Conservation (phyloP, 495 filamentous ascomycete species). For the Lichenothelia convexa region DNA sequence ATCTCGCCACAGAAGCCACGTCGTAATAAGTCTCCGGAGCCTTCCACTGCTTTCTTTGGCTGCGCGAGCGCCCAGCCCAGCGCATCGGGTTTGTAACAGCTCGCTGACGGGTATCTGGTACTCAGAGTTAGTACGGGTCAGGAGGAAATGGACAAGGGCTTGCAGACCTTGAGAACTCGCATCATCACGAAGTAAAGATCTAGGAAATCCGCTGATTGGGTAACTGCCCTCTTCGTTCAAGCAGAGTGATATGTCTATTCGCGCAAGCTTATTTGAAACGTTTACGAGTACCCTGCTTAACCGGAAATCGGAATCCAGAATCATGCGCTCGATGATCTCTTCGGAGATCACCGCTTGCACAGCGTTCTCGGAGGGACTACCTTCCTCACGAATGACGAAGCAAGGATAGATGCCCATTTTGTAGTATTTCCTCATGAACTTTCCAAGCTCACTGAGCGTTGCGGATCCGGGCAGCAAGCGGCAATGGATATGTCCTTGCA, state of each 20-base stretch:
- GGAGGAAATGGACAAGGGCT: not conserved
- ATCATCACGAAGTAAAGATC: not conserved
- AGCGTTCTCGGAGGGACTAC: not conserved
- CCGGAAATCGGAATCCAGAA: not conserved
- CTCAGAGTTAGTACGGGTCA: not conserved
- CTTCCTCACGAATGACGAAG: not conserved
- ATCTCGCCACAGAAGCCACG: not conserved
- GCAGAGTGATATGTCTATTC: not conserved
- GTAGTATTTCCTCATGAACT: not conserved
- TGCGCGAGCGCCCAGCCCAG: not conserved
- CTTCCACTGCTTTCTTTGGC: not conserved
- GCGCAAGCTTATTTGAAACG: not conserved
- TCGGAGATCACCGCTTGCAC: not conserved
- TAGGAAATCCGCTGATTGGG: not conserved
- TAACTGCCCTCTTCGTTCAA: not conserved
- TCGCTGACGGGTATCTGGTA: not conserved
- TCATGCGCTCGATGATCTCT: not conserved
- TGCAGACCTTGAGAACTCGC: not conserved
- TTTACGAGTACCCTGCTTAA: not conserved
- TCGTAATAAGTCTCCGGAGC: not conserved
- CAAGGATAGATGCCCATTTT: not conserved
- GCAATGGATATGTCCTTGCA: not conserved
- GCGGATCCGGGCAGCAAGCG: not conserved
- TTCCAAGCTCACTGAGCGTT: not conserved
- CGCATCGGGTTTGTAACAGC: not conserved